These are phyloP conservation scores for Exophiala sp. DNA, from an alignment of 2,329 filamentous ascomycete species.

Conservation along the genomic window DNA sequence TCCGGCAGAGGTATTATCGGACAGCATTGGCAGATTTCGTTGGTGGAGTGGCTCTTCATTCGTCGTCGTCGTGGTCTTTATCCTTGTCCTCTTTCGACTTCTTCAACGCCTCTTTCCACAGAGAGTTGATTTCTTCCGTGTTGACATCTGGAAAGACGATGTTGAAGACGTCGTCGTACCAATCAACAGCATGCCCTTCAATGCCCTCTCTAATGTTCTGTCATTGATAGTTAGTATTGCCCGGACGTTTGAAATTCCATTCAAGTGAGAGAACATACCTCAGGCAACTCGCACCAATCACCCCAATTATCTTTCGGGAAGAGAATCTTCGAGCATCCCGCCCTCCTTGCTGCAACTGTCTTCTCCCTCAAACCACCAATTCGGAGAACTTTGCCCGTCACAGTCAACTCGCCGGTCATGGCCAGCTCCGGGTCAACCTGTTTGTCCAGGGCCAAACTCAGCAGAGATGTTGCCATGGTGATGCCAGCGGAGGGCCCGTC, in stretches of 20 bases:
- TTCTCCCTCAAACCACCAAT: slow-evolving; percentile 95
- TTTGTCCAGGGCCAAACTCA: slow-evolving; percentile 75
- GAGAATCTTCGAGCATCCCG: slow-evolving; percentile 86
- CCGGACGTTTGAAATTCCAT: background rate
- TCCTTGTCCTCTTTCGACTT: slow-evolving; percentile 41
- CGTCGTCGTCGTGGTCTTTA: slow-evolving; percentile 20
- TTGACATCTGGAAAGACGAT: slow-evolving; percentile 82
- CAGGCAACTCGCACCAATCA: slow-evolving; percentile 93
- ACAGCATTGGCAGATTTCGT: no score
- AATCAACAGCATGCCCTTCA: slow-evolving; percentile 80
- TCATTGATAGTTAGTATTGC: slow-evolving; percentile 58
- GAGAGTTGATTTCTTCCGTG: slow-evolving; percentile 60
- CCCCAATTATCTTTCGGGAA: slow-evolving; percentile 94
- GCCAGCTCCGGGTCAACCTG: slow-evolving; percentile 79
- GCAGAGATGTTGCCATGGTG: slow-evolving; percentile 91
- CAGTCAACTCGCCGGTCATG: slow-evolving; percentile 95
- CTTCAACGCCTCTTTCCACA: slow-evolving; percentile 61
- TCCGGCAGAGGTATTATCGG: background rate
- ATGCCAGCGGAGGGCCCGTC: slow-evolving; percentile 89
- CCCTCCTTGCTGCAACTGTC: slow-evolving; percentile 87
- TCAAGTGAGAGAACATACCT: slow-evolving; percentile 58
- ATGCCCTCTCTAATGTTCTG: slow-evolving; percentile 98
- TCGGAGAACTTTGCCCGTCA: slow-evolving; percentile 91
- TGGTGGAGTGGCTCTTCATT: background rate
- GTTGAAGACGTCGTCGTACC: slow-evolving; percentile 92